Evolutionary conservation across 2,329 filamentous ascomycete genomes (phyloP).

Genomic region (Teratosphaeria nubilosa): DNA sequence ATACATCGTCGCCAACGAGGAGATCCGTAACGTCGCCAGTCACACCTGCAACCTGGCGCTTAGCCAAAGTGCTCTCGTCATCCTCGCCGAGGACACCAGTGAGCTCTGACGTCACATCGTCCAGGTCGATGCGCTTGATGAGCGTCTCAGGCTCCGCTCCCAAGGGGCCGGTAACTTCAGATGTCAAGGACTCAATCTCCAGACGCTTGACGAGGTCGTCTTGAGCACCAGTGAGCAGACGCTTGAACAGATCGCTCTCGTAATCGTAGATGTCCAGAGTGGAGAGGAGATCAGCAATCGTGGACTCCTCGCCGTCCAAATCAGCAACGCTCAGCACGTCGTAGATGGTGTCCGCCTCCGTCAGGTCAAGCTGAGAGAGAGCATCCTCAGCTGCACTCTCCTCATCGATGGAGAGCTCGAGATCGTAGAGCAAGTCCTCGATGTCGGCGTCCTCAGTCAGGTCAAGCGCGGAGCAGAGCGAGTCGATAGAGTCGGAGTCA

Average conservation of each 20-base stretch:
- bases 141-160: not conserved
- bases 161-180: not conserved
- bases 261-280: not conserved
- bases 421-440: not conserved
- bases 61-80: not conserved
- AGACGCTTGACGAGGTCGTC: not conserved
- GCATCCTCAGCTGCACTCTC: not conserved
- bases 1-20: no score
- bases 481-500: not conserved
- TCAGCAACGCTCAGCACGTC: not conserved
- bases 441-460: not conserved
- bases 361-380: not conserved
- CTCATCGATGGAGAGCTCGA: not conserved
- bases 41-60: no score
- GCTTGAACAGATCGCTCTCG: not conserved
- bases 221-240: not conserved
- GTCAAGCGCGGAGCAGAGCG: not conserved
- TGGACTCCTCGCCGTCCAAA: not conserved
- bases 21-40: no score
- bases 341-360: not conserved
- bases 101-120: not conserved
- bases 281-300: not conserved
- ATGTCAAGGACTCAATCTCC: not conserved
- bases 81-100: not conserved
- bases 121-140: not conserved